Conservation (phyloP, 495 filamentous ascomycete genomes). For the Melanomma pulvis-pyrius region DNA sequence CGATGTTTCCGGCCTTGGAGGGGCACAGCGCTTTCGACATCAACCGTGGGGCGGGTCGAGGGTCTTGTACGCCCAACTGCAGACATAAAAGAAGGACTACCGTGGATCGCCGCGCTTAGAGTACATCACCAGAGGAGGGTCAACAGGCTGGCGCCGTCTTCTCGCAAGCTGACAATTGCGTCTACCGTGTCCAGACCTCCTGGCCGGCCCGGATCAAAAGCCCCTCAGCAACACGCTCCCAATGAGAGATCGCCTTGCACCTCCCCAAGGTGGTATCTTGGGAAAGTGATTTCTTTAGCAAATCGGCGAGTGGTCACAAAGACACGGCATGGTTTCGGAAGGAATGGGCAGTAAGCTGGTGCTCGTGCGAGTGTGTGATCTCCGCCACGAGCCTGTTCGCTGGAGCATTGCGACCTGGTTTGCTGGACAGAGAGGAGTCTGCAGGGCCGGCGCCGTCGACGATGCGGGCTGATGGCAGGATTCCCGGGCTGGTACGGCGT, state of each 20-base stretch:
- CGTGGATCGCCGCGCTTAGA: not conserved
- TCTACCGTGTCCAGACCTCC: not conserved
- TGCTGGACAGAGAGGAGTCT: not conserved
- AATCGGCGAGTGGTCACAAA: not conserved
- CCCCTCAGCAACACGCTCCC: conserved; percentile 22
- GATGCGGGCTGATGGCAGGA: not conserved
- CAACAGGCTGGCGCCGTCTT: not conserved
- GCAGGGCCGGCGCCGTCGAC: not conserved
- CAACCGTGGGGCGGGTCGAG: conserved; percentile 16
- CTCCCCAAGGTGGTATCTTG: not conserved
- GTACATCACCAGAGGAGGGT: not conserved
- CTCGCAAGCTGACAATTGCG: conserved; percentile 6
- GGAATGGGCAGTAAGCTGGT: not conserved
- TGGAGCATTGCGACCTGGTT: not conserved
- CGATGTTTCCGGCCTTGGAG: not conserved
- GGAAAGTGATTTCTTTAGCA: not conserved
- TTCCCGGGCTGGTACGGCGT: not conserved
- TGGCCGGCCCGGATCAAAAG: not conserved
- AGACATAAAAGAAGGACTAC: not conserved
- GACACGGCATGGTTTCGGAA: not conserved
- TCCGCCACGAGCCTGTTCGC: not conserved
- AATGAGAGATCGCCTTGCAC: conserved; percentile 9
- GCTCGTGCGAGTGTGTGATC: not conserved
- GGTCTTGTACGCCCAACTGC: conserved; percentile 12
- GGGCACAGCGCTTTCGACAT: not conserved